Percentiles rank a stretch among this genome's conserved stretches.
Evolutionary conservation across 495 filamentous ascomycete genomes (phyloP).

Genomic region (Talaromyces proteolyticus): DNA sequence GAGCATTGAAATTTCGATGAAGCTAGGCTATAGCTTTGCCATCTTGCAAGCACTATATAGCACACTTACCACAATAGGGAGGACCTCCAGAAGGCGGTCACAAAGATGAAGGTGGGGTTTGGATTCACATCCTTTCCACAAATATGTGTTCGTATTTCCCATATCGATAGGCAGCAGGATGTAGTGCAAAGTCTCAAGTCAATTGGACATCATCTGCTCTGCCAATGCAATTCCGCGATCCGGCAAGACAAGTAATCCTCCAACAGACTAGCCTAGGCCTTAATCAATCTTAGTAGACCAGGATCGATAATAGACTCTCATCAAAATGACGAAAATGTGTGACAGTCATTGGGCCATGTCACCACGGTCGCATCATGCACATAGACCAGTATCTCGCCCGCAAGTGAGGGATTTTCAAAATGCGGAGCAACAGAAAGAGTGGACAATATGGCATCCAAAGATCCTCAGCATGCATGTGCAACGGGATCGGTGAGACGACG

Average conservation of each 20-base stretch:
- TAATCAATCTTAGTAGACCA: background rate
- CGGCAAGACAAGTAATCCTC: background rate
- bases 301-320: slow-evolving; percentile 2
- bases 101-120: background rate
- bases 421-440: slow-evolving; percentile 6
- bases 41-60: background rate
- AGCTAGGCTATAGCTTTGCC: slow-evolving; percentile 1
- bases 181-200: background rate
- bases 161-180: background rate
- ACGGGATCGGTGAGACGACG: slow-evolving; percentile 6
- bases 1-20: slow-evolving; percentile 4
- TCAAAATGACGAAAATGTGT: slow-evolving; percentile 17
- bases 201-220: background rate
- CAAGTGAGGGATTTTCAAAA: slow-evolving; percentile 39
- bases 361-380: slow-evolving; percentile 4
- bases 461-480: slow-evolving; percentile 2
- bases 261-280: background rate
- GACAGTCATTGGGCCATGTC: slow-evolving; percentile 17
- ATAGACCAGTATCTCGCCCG: background rate
- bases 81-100: background rate
- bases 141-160: background rate
- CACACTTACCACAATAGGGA: slow-evolving; percentile 2
- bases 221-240: background rate
- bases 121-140: background rate
- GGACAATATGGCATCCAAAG: slow-evolving; percentile 7